Percentiles rank a stretch among this genome's conserved stretches.
phyloP scores from a whole-genome alignment of 768 basidiomycete genomes.

The Mycena leptocephala region DNA sequence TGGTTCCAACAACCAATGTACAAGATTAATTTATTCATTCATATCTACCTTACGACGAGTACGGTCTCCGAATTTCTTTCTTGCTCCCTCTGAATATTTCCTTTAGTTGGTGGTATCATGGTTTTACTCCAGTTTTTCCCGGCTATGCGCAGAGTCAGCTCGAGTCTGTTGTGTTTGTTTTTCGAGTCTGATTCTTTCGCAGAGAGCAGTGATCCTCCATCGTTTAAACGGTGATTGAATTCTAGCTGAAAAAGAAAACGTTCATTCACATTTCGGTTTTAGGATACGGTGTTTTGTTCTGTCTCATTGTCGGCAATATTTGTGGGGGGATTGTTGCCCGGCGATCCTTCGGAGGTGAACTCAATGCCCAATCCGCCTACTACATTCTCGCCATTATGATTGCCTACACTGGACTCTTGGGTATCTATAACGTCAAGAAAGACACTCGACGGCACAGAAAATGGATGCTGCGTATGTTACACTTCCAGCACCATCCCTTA shows the following conservation, averaged over 20 bases:
- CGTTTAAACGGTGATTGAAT: conserved; percentile 40
- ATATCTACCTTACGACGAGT: conserved; percentile 46
- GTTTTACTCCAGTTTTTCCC: conserved; percentile 45
- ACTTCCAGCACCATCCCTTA: neutral
- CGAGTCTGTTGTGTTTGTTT: neutral
- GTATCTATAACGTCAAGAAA: conserved; percentile 40
- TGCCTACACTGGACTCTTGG: conserved; percentile 35
- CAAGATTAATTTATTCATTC: conserved; percentile 41
- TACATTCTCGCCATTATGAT: conserved; percentile 41
- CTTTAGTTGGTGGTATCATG: conserved; percentile 42
- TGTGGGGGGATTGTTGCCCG: conserved; percentile 38
- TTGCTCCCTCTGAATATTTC: neutral
- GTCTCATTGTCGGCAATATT: conserved; percentile 40
- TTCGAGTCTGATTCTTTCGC: neutral
- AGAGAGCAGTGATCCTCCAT: conserved; percentile 41
- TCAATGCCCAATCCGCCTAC: conserved; percentile 44
- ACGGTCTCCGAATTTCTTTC: neutral
- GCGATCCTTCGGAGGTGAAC: conserved; percentile 43
- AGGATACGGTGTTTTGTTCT: conserved; percentile 39
- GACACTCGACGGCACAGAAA: conserved; percentile 44
- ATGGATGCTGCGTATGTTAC: conserved; percentile 47
- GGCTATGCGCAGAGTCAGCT: conserved; percentile 40
- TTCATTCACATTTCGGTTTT: neutral
- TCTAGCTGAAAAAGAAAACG: neutral
- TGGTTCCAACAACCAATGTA: conserved; percentile 40